Evolutionary conservation across 208 protist genomes (phyloP).

Genomic region (Acanthamoeba royreba): DNA sequence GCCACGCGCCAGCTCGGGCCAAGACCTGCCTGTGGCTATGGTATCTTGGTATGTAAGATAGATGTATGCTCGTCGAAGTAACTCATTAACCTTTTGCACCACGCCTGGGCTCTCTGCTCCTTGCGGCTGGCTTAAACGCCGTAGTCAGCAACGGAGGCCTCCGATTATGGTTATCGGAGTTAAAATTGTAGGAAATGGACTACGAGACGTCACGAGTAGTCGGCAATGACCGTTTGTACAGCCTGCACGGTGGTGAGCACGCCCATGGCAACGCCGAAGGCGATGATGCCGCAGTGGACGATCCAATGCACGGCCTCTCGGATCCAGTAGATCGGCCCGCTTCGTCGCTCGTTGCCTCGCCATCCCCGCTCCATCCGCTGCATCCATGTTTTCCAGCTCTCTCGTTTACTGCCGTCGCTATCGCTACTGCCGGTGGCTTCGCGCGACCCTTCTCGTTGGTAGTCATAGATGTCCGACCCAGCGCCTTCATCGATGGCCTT

Average conservation of each 20-base stretch:
- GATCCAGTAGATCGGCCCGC: neutral
- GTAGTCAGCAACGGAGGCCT: no score
- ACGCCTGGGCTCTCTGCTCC: no score
- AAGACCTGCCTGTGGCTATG: no score
- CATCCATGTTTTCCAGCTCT: neutral
- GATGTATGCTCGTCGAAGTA: no score
- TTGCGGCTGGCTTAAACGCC: no score
- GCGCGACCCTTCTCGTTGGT: neutral
- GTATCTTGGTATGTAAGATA: no score
- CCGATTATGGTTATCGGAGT: no score
- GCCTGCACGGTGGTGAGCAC: neutral
- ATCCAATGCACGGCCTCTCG: neutral
- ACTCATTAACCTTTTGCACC: no score
- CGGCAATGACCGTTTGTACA: neutral
- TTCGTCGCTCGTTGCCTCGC: neutral
- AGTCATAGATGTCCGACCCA: no score
- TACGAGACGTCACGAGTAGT: neutral
- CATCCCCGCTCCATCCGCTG: neutral
- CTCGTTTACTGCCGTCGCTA: neutral
- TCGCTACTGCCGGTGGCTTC: neutral
- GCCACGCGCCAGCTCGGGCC: no score
- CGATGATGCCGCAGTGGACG: neutral
- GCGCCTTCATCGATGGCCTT: neutral
- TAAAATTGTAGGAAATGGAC: no score
- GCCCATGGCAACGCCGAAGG: neutral